Conservation (phyloP, 441 rosid genomes). For the Erysimum cheiri region DNA sequence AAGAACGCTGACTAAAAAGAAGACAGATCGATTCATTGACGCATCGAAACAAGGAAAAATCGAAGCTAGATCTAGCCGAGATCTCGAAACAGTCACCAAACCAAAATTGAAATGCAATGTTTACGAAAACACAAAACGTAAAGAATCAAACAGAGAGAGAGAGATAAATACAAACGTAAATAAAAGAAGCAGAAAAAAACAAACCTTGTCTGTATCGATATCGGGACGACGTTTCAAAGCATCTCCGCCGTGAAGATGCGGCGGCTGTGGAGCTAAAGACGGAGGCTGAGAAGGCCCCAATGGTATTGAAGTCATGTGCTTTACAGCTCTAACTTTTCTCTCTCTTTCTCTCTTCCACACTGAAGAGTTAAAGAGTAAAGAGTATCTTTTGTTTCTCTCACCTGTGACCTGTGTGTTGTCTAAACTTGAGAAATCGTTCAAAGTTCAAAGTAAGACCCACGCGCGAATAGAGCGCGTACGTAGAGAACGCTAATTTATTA, state of each 20-base stretch:
- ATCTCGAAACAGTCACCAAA: slow-evolving; percentile 38
- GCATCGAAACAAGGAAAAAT: not conserved
- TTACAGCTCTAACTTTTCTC: slow-evolving; percentile 40
- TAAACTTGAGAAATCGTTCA: slow-evolving; percentile 21
- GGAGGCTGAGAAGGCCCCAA: slow-evolving; percentile 55
- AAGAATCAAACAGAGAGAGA: slow-evolving; percentile 18
- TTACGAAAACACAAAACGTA: slow-evolving; percentile 26
- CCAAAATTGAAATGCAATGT: slow-evolving; percentile 1
- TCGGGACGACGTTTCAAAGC: slow-evolving; percentile 50
- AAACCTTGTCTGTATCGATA: slow-evolving; percentile 63
- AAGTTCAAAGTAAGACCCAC: slow-evolving; percentile 12
- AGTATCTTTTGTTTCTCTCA: slow-evolving; percentile 18
- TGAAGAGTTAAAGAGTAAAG: slow-evolving; percentile 25
- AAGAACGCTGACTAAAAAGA: slow-evolving; percentile 7
- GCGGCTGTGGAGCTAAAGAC: slow-evolving; percentile 37
- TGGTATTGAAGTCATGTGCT: slow-evolving; percentile 63
- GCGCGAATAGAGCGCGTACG: slow-evolving; percentile 15
- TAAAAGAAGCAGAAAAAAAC: slow-evolving; percentile 17
- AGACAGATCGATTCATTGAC: slow-evolving; percentile 38
- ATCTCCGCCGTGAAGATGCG: slow-evolving; percentile 48
- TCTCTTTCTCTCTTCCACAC: slow-evolving; percentile 35
- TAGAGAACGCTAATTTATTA: slow-evolving; percentile 1
- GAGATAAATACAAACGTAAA: not conserved
- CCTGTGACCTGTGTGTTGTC: slow-evolving; percentile 14
- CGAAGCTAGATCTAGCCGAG: slow-evolving; percentile 48